Percentiles rank a stretch among this genome's conserved stretches.
Conservation (phyloP, 1,139 yeast genomes). For the Hanseniaspora uvarum region DNA sequence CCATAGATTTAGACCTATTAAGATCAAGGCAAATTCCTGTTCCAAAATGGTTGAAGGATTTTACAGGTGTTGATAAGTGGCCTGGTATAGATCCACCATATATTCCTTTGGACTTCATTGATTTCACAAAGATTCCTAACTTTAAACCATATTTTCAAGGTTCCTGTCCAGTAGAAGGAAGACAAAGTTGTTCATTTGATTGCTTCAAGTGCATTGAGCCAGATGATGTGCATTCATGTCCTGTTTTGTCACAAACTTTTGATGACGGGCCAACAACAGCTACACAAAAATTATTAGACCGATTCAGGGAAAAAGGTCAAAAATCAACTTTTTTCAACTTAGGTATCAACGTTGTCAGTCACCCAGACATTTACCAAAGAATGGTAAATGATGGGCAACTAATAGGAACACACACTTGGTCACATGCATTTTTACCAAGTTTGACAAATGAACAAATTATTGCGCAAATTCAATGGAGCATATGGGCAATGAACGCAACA, state of each 20-base stretch:
- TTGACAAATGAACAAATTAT: conserved; percentile 67
- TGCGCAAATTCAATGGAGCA: conserved; percentile 88
- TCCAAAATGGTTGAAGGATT: conserved; percentile 67
- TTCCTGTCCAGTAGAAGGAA: conserved; percentile 42
- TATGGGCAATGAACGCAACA: conserved; percentile 98
- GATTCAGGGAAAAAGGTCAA: conserved; percentile 34
- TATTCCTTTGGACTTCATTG: conserved; percentile 64
- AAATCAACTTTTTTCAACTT: conserved; percentile 73
- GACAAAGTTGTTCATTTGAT: conserved; percentile 68
- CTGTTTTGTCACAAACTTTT: conserved; percentile 69
- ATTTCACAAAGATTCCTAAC: conserved; percentile 43
- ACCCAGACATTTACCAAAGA: conserved; percentile 59
- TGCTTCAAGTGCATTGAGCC: conserved; percentile 68
- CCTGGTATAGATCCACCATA: conserved; percentile 82
- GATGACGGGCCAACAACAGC: conserved; percentile 88
- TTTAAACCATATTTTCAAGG: conserved; percentile 49
- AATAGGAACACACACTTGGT: conserved; percentile 87
- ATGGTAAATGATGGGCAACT: conserved; percentile 59
- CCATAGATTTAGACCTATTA: conserved; percentile 9
- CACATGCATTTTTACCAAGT: conserved; percentile 73
- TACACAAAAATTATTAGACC: conserved; percentile 49
- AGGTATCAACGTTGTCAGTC: conserved; percentile 67
- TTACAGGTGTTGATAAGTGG: conserved; percentile 70
- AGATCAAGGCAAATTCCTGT: conserved; percentile 37
- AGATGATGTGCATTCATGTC: conserved; percentile 71